Base-by-base conservation (phyloP, 257 asterid genomes). In the Ilex aquifolium region DNA sequence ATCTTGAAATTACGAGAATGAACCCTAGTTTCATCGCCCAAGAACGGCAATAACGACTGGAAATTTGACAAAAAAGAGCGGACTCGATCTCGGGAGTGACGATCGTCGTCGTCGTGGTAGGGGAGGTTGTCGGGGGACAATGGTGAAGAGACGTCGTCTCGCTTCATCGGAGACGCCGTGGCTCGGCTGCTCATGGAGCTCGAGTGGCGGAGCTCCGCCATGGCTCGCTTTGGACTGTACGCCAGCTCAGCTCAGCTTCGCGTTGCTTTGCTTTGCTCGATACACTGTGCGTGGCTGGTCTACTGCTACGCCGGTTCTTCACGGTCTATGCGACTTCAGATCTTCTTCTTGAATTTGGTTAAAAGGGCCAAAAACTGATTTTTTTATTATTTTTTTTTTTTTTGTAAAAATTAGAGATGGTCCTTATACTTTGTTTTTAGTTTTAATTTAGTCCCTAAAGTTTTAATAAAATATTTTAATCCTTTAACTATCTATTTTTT, bases 171-270 rank as follows among this genome's bases (percentile, higher is more conserved):
- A n/a, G 95, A 85, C 2, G 87, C 72, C 30, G 83, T 63, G 75
- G 88, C 74, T 62, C 98, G 89, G 83, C 66, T 83, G 51, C 95
- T 90, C 56, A 77, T 66, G 67, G 97, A 89, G 88, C 89, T 85
- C 48, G 99, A 87, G 73, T 90, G 97, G 79, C 97, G 99, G 79
- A 93, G 92, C 87, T 93, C 99, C 86, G 91, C 99, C 99, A 77
- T 87, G 36, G 86, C 96, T 67, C 95, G 87, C 76, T 90, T 93
- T 52, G 99, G 99, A 71, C 99, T 93, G 83, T 63, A 87, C 80
- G 95, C 99, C 99, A 93, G 95, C 81, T 88, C 40, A 53, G 54
- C 57, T 49, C n/a, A n/a, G n/a, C n/a, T n/a, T n/a, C n/a, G n/a
- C n/a, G n/a, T 31, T 54, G 65, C 73, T 62, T 54, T 64, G 57